Percentiles rank a stretch among this genome's conserved stretches.
Evolutionary conservation across 2,329 filamentous ascomycete genomes (phyloP).

Genomic region (Myriosclerotinia scirpicola): DNA sequence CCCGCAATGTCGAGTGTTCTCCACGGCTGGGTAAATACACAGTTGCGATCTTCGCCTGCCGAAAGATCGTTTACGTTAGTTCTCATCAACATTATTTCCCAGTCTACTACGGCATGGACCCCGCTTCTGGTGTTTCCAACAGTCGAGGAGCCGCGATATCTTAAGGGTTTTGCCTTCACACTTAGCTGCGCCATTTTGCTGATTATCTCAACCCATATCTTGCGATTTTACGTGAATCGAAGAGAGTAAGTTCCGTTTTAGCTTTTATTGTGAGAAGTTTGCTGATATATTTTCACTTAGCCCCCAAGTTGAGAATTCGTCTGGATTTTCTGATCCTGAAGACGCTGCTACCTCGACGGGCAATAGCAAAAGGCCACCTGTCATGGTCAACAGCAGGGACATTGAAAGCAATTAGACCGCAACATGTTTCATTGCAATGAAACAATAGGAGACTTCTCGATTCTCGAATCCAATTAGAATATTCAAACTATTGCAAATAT

Average conservation of each 20-base stretch:
- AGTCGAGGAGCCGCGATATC: not conserved
- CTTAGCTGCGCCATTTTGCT: not conserved
- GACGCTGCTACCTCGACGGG: not conserved
- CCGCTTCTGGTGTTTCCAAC: not conserved
- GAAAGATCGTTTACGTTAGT: constrained; percentile 47
- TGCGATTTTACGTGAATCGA: not conserved
- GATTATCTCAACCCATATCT: not conserved
- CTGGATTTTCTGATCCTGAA: not conserved
- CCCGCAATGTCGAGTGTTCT: constrained; percentile 49
- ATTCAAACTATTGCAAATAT: too few species aligned
- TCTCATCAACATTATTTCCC: constrained; percentile 45
- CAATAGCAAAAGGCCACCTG: not conserved
- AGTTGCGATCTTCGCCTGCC: constrained; percentile 42
- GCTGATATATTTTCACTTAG: not conserved
- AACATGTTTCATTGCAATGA: not conserved
- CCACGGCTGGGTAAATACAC: constrained; percentile 49
- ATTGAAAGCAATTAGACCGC: not conserved
- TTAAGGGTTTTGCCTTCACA: not conserved
- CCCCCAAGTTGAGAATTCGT: not conserved
- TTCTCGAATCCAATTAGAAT: too few species aligned
- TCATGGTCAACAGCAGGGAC: not conserved
- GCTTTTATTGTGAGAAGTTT: not conserved
- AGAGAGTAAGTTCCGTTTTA: not conserved
- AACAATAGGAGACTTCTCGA: too few species aligned
- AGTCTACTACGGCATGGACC: constrained; percentile 41